Percentiles rank a stretch among this genome's conserved stretches.
These are phyloP conservation scores for Arthromyces matolae DNA, from an alignment of 768 basidiomycete species.

Conservation along the genomic window DNA sequence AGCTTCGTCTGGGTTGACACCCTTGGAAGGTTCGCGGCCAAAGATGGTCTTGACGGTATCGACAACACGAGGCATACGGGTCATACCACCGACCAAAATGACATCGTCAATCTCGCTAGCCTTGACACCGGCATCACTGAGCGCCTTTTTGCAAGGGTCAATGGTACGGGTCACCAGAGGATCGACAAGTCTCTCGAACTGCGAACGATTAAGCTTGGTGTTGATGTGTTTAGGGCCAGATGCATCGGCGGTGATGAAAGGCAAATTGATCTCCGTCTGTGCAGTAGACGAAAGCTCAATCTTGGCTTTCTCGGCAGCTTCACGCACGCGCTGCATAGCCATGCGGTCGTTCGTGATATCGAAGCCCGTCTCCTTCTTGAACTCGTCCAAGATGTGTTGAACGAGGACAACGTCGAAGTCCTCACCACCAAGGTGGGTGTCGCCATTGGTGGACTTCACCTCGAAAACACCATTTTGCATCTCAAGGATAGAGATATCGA, in stretches of 20 bases:
- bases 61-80: conserved; percentile 92
- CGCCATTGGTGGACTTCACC: conserved; percentile 99
- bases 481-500: conserved; percentile 98
- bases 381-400: conserved; percentile 80
- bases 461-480: conserved; percentile 99
- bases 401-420: conserved; percentile 94
- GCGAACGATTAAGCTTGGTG: conserved; percentile 78
- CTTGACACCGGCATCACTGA: conserved; percentile 91
- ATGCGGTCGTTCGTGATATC: conserved; percentile 84
- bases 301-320: conserved; percentile 99
- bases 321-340: conserved; percentile 98
- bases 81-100: conserved; percentile 98
- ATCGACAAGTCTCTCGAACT: conserved; percentile 85
- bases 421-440: conserved; percentile 95
- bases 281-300: conserved; percentile 93
- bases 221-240: conserved; percentile 98
- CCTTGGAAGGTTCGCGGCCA: conserved; percentile 95
- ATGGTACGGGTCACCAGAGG: conserved; percentile 84
- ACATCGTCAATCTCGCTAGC: conserved; percentile 92
- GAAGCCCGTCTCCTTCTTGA: conserved; percentile 89
- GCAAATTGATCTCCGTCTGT: conserved; percentile 96
- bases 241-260: conserved; percentile 96
- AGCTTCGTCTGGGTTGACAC: conserved; percentile 99
- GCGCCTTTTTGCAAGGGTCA: conserved; percentile 96
- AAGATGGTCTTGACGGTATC: conserved; percentile 94